Evolutionary conservation across 108 stramenopile species (phyloP), one percentile per base, ranked within the genome.

Genomic region (Cyclotella kingstonii): DNA sequence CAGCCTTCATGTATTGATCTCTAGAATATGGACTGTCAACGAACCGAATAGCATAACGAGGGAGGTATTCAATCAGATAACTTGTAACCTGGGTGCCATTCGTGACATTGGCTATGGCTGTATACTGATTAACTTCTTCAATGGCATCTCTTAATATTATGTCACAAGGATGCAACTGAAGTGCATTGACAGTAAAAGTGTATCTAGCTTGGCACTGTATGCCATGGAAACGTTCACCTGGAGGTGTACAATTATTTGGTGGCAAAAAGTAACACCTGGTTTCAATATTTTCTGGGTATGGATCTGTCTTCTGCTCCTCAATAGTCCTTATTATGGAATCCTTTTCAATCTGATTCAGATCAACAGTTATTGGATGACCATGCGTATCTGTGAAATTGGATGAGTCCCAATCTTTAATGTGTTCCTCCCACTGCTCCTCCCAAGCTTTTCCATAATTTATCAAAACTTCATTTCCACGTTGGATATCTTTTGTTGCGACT

Each of bases 281-380:
- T n/a, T n/a, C n/a, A 14, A 86, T 25, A 49, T 81, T 61, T 38
- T 47, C n/a, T 19, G 84, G 78, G 47, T 84, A 88, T 11, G 80
- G 80, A 46, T 81, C 48, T 7, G 65, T 73, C 49, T 60, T 43
- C 56, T 84, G 86, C 54, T 88, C 81, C 22, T 68, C 56, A 36
- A 77, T 45, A 9, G 79, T 84, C 11, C 83, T 57, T 18, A 88
- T 38, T 4, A 66, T 44, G 6, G 17, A 30, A 60, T 28, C 4
- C 1, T 43, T 27, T 22, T 46, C 43, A 33, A 29, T 17, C 27
- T 29, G 5, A 27, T 60, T 60, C 25, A 60, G 23, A 8, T 60
- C 58, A 2, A 22, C 19, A 2, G 44, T 4, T n/a, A 44, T 60
- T 15, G 43, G 43, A 9, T 30, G 28, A n/a, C 35, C 42, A 15